Evolutionary conservation across 306 rosid genomes (phyloP), one percentile per base, ranked within the genome.

Genomic region (Dalbergia oliveri): DNA sequence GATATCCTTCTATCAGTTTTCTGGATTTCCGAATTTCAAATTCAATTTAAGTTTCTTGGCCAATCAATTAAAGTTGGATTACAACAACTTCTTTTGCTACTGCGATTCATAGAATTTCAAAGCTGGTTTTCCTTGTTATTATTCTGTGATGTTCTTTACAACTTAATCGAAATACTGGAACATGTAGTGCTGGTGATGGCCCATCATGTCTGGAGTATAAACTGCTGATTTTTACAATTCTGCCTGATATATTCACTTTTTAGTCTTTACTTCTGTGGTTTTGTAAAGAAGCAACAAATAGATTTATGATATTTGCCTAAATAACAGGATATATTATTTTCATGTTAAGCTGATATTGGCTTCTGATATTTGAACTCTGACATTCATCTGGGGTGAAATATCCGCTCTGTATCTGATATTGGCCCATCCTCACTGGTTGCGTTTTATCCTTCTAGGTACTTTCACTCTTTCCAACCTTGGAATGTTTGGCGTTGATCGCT

Each of bases 401-500:
- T 54, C 18, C 44, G 44, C 57, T 78, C 7, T 72, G 21, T 65
- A 50, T 21, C 50, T 72, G 78, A 75, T 76, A 39, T 76, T 76
- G 73, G 49, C 21, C 9, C 15, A 23, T 4, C 63, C 49, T 69
- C 31, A 4, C 63, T 85, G 47, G 19, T 61, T 82, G 37, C 12
- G 69, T 63, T 75, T 37, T 64, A 82, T 47, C n/a, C 53, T 47
- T 13, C 50, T 69, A 95, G 99, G 99, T 70, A 93, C 99, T 33
- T 95, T 95, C 85, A 93, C 97, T 76, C 90, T 95, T 63, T 93
- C 98, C 33, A 95, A 95, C 86, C 94, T 95, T 53, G 99, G 99
- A 61, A 95, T 95, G 99, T 95, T 93, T 74, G 99, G 98, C 0
- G 99, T 95, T 73, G 99, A 95, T 86, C 96, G 94, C 67, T 95